Evolutionary conservation across 2,329 filamentous ascomycete species (phyloP), one percentile per base, ranked within the genome.

Genomic region (Xylaria sp.): DNA sequence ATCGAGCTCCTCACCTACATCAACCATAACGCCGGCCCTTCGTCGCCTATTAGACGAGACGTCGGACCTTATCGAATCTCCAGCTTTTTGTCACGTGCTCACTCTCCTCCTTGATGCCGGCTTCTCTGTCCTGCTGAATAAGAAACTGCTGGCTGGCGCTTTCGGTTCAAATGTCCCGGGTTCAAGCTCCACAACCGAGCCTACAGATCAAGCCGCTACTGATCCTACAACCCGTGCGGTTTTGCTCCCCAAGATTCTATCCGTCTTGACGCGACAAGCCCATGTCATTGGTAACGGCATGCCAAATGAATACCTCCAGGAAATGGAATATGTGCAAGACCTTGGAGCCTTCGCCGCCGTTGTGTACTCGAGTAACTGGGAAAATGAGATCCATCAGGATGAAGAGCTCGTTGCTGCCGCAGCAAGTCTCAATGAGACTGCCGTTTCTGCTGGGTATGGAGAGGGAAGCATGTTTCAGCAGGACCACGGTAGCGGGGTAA

Each of bases 1-100:
- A 6, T 66, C 61, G 9, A 40, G 71, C 75, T 32, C 77, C 18
- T 71, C 69, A 10, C 54, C 79, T 16, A 68, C 79, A 2, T 77
- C 80, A 3, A 76, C 83, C 1, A 75, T 82, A n/a, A 73, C 81
- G 13, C 79, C 84, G 35, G 84, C 86, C n/a, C 88, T 99, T 65
- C 90, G 95, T 65, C 91, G 92, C 66, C 87, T 99, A 23, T 88
- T 99, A 1, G 95, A 99, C 78, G 96, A 99, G 83, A 98, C 96
- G 1, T 93, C 95, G 47, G 96, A 99, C 78, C 87, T 99, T 27
- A 91, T 98, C 77, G 96, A 99, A 78, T 98, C 96, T 1, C 96
- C 96, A 0, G 88, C 93, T 42, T 98, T 98, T 81, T 88, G 91
- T 0, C 91, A 94, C 76, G 94, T 99, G 42, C 86, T 98, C 53